Evolutionary conservation across 371 early-diverging fungal genomes (phyloP).

Genomic region (Mortierella sp.): DNA sequence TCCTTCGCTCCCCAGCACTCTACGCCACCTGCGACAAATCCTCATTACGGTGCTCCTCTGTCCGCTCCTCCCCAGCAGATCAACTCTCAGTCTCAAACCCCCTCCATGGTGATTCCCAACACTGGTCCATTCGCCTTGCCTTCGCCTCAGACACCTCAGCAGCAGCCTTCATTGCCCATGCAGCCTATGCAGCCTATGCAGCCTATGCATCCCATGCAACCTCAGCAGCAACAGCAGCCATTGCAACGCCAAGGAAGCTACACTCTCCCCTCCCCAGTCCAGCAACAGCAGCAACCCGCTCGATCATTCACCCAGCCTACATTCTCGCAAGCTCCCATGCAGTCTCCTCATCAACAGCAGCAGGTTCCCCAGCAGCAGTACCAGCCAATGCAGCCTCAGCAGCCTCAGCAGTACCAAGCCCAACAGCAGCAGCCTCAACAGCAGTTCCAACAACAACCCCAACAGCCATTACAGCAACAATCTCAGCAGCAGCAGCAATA

Average conservation of each 20-base stretch:
- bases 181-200: slow-evolving; percentile 37
- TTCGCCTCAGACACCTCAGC: slow-evolving; percentile 48
- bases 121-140: slow-evolving; percentile 52
- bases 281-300: slow-evolving; percentile 14
- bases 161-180: slow-evolving; percentile 39
- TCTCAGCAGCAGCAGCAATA: slow-evolving; percentile 23
- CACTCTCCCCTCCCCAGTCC: slow-evolving; percentile 12
- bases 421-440: slow-evolving; percentile 39
- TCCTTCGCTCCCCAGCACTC: slow-evolving; percentile 32
- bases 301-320: slow-evolving; percentile 34
- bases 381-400: slow-evolving; percentile 34
- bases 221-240: slow-evolving; percentile 39
- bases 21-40: slow-evolving; percentile 33
- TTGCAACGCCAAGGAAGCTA: slow-evolving; percentile 20
- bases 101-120: slow-evolving; percentile 43
- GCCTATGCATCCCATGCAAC: slow-evolving; percentile 31
- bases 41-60: slow-evolving; percentile 24
- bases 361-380: slow-evolving; percentile 25
- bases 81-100: slow-evolving; percentile 32
- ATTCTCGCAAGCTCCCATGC: slow-evolving; percentile 39
- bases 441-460: slow-evolving; percentile 35
- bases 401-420: slow-evolving; percentile 40
- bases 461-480: slow-evolving; percentile 23
- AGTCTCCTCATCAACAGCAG: slow-evolving; percentile 30
- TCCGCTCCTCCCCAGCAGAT: slow-evolving; percentile 35